Evolutionary conservation across 495 filamentous ascomycete species (phyloP).

Genomic region (Lasiosphaeris hirsuta): DNA sequence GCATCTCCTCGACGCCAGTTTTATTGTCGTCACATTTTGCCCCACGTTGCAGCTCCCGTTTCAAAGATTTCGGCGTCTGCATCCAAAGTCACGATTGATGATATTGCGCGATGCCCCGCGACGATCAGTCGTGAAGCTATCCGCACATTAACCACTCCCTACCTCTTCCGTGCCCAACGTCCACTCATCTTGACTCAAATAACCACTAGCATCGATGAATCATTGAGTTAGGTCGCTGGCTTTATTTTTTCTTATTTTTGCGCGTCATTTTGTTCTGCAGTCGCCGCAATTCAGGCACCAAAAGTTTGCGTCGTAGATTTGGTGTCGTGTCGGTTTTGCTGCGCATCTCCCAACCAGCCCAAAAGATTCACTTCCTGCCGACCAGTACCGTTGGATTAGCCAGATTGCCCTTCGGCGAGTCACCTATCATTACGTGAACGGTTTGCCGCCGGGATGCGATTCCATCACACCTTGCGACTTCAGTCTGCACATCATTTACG

Average conservation of each 20-base stretch:
- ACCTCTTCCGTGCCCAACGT: slow-evolving; percentile 10
- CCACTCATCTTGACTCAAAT: background rate
- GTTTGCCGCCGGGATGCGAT: no score
- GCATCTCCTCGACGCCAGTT: slow-evolving; percentile 23
- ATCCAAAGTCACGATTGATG: slow-evolving; percentile 27
- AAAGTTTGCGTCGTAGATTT: background rate
- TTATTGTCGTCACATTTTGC: slow-evolving; percentile 20
- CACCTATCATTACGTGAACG: no score
- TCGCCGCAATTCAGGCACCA: background rate
- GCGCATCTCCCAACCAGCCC: background rate
- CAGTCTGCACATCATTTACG: no score
- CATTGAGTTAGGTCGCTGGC: background rate
- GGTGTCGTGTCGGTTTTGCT: background rate
- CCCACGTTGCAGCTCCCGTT: background rate
- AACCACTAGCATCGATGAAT: slow-evolving; percentile 1
- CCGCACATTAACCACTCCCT: slow-evolving; percentile 25
- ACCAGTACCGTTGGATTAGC: no score
- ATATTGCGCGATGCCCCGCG: slow-evolving; percentile 8
- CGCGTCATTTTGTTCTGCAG: background rate
- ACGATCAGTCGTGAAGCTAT: slow-evolving; percentile 39
- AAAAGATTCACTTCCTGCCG: no score
- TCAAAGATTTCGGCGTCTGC: background rate
- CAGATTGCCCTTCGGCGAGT: no score
- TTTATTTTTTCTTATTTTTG: background rate
- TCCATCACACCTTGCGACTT: no score